phyloP scores from a whole-genome alignment of 2,329 filamentous ascomycete genomes.

The Phialocephala subalpina region DNA sequence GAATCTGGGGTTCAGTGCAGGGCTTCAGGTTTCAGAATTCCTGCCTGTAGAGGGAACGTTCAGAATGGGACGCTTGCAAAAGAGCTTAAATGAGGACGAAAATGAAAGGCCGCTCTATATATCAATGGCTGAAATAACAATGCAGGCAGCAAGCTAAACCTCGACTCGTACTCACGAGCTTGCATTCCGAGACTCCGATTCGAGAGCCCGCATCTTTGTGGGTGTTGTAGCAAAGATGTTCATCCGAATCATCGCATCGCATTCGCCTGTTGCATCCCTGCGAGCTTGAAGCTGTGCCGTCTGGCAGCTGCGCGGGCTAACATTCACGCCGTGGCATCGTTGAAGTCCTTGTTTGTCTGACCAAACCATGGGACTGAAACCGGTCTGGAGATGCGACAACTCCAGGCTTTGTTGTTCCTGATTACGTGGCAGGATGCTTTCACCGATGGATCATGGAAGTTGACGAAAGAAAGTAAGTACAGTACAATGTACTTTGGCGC shows the following conservation, averaged over 20 bases:
- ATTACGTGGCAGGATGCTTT: too few species aligned
- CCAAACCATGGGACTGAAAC: too few species aligned
- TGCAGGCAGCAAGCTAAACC: neutral
- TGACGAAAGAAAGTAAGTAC: too few species aligned
- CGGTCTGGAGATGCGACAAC: too few species aligned
- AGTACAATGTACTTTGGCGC: too few species aligned
- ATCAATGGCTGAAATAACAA: neutral
- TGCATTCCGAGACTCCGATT: neutral
- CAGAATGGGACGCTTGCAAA: neutral
- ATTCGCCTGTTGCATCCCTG: slow-evolving; percentile 10
- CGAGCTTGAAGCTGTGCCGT: slow-evolving; percentile 2
- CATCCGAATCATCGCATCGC: slow-evolving; percentile 3
- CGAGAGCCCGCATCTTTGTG: neutral
- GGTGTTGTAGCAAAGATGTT: too few species aligned
- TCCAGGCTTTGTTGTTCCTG: too few species aligned
- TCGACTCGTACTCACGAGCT: neutral
- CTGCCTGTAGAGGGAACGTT: neutral
- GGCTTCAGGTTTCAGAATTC: neutral
- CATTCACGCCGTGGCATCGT: neutral
- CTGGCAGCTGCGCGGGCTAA: neutral
- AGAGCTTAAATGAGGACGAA: neutral
- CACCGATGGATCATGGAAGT: too few species aligned
- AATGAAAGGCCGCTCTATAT: neutral
- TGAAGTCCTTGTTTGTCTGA: too few species aligned
- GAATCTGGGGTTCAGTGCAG: neutral